These are phyloP conservation scores for Xylaria arbuscula DNA, from an alignment of 2,329 filamentous ascomycete species.

Conservation along the genomic window DNA sequence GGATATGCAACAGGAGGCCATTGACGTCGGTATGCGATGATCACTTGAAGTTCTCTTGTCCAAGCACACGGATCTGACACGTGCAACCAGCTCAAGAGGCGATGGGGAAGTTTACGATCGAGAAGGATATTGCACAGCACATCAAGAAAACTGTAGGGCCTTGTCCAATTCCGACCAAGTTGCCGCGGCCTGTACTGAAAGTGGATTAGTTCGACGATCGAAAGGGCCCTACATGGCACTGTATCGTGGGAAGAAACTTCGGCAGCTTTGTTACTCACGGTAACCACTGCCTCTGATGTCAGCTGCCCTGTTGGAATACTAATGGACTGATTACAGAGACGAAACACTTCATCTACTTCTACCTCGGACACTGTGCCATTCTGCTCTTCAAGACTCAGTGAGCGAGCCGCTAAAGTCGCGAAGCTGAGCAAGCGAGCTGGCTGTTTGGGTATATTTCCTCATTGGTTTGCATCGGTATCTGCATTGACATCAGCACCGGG, in stretches of 20 bases:
- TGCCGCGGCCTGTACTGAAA: slow-evolving; percentile 10
- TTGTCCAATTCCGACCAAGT: background rate
- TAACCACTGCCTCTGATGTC: slow-evolving; percentile 54
- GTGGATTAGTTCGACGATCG: slow-evolving; percentile 85
- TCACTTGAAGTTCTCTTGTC: background rate
- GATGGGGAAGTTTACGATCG: slow-evolving; percentile 71
- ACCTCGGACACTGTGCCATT: slow-evolving; percentile 97
- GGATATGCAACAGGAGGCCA: slow-evolving; percentile 94
- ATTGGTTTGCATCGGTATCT: slow-evolving; percentile 13
- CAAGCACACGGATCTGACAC: slow-evolving; percentile 37
- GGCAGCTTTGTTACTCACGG: slow-evolving; percentile 98
- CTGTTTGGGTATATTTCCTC: slow-evolving; percentile 18
- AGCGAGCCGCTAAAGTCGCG: background rate
- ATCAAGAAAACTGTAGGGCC: slow-evolving; percentile 51
- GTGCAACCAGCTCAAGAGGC: slow-evolving; percentile 66
- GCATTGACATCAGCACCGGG: slow-evolving; percentile 12
- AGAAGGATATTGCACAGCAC: slow-evolving; percentile 62
- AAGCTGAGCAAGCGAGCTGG: slow-evolving; percentile 12
- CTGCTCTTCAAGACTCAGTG: slow-evolving; percentile 99
- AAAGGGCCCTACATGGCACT: slow-evolving; percentile 99
- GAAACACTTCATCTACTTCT: slow-evolving; percentile 99
- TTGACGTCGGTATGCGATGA: slow-evolving; percentile 85
- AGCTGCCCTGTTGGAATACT: slow-evolving; percentile 23
- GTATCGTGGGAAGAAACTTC: slow-evolving; percentile 98
- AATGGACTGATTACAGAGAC: slow-evolving; percentile 72